These are phyloP conservation scores for Haematococcus sp. DNA, from an alignment of 139 green algal genomes.

Conservation along the genomic window DNA sequence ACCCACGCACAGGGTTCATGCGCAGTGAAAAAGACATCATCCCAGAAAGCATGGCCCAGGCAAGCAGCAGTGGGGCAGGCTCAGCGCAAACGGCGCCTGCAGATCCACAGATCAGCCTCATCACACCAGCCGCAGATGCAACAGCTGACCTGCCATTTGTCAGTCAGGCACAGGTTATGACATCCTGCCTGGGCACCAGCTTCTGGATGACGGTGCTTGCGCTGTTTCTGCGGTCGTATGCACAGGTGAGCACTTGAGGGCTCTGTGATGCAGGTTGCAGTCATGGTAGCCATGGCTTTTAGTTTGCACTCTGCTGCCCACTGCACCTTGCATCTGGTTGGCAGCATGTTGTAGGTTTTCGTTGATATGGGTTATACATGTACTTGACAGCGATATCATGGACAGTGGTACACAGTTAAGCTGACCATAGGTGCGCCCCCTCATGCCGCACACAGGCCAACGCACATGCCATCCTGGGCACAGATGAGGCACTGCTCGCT, in stretches of 20 bases:
- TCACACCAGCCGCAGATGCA: background rate
- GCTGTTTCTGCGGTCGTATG: slow-evolving; percentile 31
- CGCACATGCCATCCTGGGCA: slow-evolving; percentile 28
- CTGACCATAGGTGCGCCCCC: too few relatives aligned
- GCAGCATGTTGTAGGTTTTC: too few relatives aligned
- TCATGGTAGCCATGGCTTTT: too few relatives aligned
- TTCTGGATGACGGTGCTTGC: slow-evolving; percentile 38
- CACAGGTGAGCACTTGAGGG: slow-evolving; percentile 13
- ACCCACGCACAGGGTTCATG: slow-evolving; percentile 51
- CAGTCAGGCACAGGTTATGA: background rate
- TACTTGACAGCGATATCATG: too few relatives aligned
- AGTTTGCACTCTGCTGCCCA: too few relatives aligned
- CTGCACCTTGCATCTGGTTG: slow-evolving; percentile 12
- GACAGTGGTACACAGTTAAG: too few relatives aligned
- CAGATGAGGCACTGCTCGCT: slow-evolving; percentile 29
- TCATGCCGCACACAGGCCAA: slow-evolving; percentile 7
- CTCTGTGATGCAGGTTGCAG: too few relatives aligned
- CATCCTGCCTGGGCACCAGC: slow-evolving; percentile 19
- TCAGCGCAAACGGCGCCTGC: background rate
- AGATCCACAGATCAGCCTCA: background rate
- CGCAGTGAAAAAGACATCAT: slow-evolving; percentile 18
- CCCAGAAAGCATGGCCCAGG: background rate
- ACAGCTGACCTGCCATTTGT: background rate
- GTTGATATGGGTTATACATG: too few relatives aligned
- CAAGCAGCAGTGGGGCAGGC: too few relatives aligned